These are phyloP conservation scores for Elaeagnus macrophylla DNA, from an alignment of 306 rosid genomes.

Conservation along the genomic window DNA sequence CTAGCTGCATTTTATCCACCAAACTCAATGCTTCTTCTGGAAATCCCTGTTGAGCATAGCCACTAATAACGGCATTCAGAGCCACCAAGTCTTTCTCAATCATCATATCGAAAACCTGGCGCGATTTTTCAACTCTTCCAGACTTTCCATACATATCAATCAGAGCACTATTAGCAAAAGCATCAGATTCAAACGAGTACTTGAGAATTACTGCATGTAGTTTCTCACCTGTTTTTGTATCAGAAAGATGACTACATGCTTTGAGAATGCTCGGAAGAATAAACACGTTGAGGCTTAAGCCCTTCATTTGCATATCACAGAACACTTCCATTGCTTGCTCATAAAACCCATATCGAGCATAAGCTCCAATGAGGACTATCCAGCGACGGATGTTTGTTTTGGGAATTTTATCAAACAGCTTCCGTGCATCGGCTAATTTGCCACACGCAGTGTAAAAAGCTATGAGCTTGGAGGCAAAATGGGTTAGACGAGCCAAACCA, in stretches of 20 bases:
- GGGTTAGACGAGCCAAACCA: constrained; percentile 39
- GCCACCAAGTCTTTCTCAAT: constrained; percentile 61
- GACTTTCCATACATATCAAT: constrained; percentile 74
- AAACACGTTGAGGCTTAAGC: constrained; percentile 30
- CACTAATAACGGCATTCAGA: constrained; percentile 68
- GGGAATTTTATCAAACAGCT: constrained; percentile 70
- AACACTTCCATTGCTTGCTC: constrained; percentile 40
- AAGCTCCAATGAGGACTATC: constrained; percentile 55
- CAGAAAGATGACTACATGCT: constrained; percentile 61
- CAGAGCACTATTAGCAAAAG: constrained; percentile 51
- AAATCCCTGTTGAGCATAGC: constrained; percentile 53
- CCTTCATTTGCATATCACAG: constrained; percentile 42
- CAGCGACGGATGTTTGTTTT: constrained; percentile 49
- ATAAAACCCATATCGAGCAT: constrained; percentile 51
- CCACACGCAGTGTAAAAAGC: constrained; percentile 42
- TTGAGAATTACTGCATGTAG: constrained; percentile 47
- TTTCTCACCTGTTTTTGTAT: constrained; percentile 38
- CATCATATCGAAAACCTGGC: constrained; percentile 51
- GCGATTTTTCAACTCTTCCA: constrained; percentile 37
- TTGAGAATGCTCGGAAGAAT: constrained; percentile 77
- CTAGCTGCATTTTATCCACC: constrained; percentile 41
- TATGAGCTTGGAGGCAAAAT: constrained; percentile 54
- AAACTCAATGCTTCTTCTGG: constrained; percentile 45
- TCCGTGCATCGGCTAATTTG: constrained; percentile 39
- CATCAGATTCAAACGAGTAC: constrained; percentile 47